Evolutionary conservation across 345 rosid genomes (phyloP), one percentile per base, ranked within the genome.

Genomic region (Melastoma malabathricum): DNA sequence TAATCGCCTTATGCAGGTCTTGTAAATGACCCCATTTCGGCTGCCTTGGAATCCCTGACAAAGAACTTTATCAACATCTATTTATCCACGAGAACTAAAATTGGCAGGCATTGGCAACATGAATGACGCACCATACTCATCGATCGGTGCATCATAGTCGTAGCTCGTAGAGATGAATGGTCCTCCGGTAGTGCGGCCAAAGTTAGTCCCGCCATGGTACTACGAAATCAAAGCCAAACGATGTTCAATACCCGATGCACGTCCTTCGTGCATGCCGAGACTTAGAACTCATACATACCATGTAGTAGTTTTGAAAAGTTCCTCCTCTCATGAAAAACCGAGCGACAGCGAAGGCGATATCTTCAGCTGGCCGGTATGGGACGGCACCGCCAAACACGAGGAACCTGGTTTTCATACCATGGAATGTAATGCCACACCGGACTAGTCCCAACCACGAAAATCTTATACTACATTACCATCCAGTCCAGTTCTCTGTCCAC

Each of bases 201-300:
- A 90, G 76, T 90, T 90, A 48, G 98, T 86, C 56, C 98, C 98
- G 47, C 98, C 98, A 20, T 90, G 94, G 66, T 90, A 90, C 98
- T 90, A 65, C 53, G 55, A 49, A 52, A 31, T 52, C 15, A 44
- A 49, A 64, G 48, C 53, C 60, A 57, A 61, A 68, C 52, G 15
- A 59, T 60, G 48, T 49, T 27, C 3, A 27, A 27, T 27, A 27
- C 31, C 31, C 4, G 31, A 27, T 3, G 31, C 31, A 27, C 31
- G 31, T 3, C 31, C 31, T 27, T 27, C 31, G 31, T 27, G 6
- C 12, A 38, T 15, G 44, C 15, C 31, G 2, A 27, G 18, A n/a
- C 31, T 1, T 17, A 27, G 27, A 14, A 15, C 3, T 6, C 14
- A 15, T 12, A 8, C 18, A 19, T 12, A 89, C 97, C 97, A 89